These are phyloP conservation scores for Leccinum uliginosum DNA, from an alignment of 768 basidiomycete species.

Conservation along the genomic window DNA sequence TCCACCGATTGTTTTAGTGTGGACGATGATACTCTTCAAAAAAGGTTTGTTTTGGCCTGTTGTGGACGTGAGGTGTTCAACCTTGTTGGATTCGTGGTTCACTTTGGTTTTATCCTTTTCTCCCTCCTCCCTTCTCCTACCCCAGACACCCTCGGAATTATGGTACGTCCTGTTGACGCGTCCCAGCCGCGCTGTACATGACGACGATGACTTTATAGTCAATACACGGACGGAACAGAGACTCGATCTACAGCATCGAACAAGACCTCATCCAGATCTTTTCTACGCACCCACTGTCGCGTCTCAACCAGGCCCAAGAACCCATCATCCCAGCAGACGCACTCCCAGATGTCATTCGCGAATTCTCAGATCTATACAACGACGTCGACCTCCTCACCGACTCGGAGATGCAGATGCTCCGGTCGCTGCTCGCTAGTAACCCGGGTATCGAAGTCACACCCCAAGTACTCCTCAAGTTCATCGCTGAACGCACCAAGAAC, in stretches of 20 bases:
- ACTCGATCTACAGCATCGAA: conserved; percentile 70
- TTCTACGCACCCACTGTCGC: conserved; percentile 55
- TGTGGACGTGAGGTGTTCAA: not conserved
- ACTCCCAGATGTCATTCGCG: conserved; percentile 66
- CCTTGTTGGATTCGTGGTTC: conserved; percentile 6
- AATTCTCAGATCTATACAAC: conserved; percentile 56
- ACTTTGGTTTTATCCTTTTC: conserved; percentile 8
- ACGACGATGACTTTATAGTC: conserved; percentile 19
- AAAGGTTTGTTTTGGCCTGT: not conserved
- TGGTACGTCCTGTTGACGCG: conserved; percentile 23
- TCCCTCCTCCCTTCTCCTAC: not conserved
- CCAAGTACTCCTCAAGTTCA: conserved; percentile 55
- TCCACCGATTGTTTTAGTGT: conserved; percentile 25
- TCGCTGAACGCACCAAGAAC: conserved; percentile 55
- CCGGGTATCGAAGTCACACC: conserved; percentile 69
- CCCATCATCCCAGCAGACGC: conserved; percentile 65
- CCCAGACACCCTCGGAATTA: conserved; percentile 12
- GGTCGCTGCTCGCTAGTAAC: conserved; percentile 50
- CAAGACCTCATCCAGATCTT: conserved; percentile 66
- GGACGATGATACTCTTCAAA: not conserved
- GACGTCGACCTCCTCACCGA: conserved; percentile 60
- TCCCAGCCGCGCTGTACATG: not conserved
- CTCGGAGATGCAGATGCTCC: conserved; percentile 60
- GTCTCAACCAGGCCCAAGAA: conserved; percentile 53
- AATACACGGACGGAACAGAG: conserved; percentile 55